phyloP scores from a whole-genome alignment of 805 yeast species.

The Candida arabinofermentans region DNA sequence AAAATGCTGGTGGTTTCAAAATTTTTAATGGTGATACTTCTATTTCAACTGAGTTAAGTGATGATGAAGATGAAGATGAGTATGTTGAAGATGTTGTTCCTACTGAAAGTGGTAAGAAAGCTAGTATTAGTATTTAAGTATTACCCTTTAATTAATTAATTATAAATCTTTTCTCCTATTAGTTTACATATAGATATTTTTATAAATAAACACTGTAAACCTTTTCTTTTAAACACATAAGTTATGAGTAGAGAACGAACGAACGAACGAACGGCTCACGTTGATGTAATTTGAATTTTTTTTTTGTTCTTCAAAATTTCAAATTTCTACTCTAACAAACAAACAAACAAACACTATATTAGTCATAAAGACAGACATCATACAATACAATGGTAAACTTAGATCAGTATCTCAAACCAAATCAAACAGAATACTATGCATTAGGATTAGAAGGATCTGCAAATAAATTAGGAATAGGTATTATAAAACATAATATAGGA shows the following conservation, averaged over 20 bases:
- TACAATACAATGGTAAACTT: slow-evolving; percentile 27
- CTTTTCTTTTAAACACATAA: too few species aligned
- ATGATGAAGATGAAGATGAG: slow-evolving; percentile 4
- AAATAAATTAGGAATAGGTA: slow-evolving; percentile 91
- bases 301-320: not conserved
- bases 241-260: too few species aligned
- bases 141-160: too few species aligned
- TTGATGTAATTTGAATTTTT: not conserved
- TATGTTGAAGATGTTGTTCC: slow-evolving; percentile 8
- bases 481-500: slow-evolving; percentile 71
- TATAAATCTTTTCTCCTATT: too few species aligned
- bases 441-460: slow-evolving; percentile 97
- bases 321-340: too few species aligned
- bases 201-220: not conserved
- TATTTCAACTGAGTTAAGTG: slow-evolving; percentile 7
- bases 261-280: too few species aligned
- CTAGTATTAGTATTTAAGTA: not conserved
- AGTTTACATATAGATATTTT: too few species aligned
- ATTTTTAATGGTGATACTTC: slow-evolving; percentile 4
- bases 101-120: slow-evolving; percentile 1
- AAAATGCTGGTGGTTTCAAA: slow-evolving; percentile 19
- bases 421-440: slow-evolving; percentile 56
- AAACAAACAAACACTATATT: not conserved
- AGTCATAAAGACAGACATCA: not conserved
- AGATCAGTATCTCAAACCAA: slow-evolving; percentile 39